Base-by-base conservation (phyloP, 805 yeast genomes). In the Candida patagonica region DNA sequence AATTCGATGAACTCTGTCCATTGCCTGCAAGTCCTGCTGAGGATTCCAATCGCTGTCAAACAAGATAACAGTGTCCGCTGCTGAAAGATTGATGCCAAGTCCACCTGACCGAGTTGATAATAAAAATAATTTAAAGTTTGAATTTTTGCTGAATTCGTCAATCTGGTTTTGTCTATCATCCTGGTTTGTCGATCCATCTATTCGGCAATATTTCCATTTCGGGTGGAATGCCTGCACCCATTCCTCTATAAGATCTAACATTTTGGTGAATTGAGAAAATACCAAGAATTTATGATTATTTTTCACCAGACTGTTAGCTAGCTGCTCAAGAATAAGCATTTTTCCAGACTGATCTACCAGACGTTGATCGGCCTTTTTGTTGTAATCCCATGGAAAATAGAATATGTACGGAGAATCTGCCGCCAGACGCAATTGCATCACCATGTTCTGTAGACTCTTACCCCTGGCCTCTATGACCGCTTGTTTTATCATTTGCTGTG, bases 11-110 rank as follows among this genome's bases (percentile, higher is more conserved):
- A 83, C 94, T 40, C 98, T 69, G 52, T 88, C 97, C 76, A 89
- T 89, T 0, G 97, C 97, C 57, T 89, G 98, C 37, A 87, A 64
- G 60, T 89, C 97, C 46, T 86, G 94, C 55, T 89, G 96, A 0
- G 97, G 98, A 53, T 89, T 89, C 95, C 96, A 89, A 55, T 89
- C 98, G 42, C 86, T 81, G 54, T 89, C 98, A 55, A 85, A 87
- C 8, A 89, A 52, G 3, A 89, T 74, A 1, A 92, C 97, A 1
- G 94, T 79, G 48, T 92, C 96, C 0, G 97, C 95, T 0, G 80
- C 76, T 0, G 80, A 74, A 41, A 89, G 65, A 54, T 89, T 89
- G 31, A 89, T 75, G 4, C 98, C 98, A 24, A 89, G 69, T 0
- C 97, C 97, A 7, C 96, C 98, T 1, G 97, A 89, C 46, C 97